These are phyloP conservation scores for Blastomyces gilchristii DNA, from an alignment of 2,329 filamentous ascomycete genomes.

Conservation along the genomic window DNA sequence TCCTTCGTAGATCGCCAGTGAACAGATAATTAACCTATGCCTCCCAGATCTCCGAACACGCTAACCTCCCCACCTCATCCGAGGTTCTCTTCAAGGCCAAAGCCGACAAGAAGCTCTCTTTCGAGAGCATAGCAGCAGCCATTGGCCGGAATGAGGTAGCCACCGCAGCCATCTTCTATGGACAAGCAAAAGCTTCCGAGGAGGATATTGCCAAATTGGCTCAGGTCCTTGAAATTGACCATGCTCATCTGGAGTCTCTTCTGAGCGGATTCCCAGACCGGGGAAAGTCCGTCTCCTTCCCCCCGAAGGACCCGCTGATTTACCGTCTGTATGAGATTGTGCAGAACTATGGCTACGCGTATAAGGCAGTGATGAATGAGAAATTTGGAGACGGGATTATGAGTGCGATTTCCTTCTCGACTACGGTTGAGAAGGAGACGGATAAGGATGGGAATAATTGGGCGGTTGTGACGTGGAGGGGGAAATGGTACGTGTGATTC, in stretches of 20 bases:
- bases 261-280: conserved; percentile 69
- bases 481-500: conserved; percentile 59
- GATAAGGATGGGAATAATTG: conserved; percentile 71
- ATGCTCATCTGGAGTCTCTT: conserved; percentile 48
- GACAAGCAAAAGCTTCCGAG: conserved; percentile 62
- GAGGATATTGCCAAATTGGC: conserved; percentile 62
- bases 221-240: conserved; percentile 51
- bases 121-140: conserved; percentile 63
- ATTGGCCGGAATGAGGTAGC: conserved; percentile 75
- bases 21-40: not conserved
- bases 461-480: conserved; percentile 73
- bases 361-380: conserved; percentile 91
- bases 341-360: conserved; percentile 93
- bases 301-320: conserved; percentile 73
- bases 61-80: conserved; percentile 60
- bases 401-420: conserved; percentile 87
- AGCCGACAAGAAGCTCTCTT: conserved; percentile 61
- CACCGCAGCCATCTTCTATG: conserved; percentile 82
- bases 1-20: not conserved
- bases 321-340: conserved; percentile 90
- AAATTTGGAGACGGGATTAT: conserved; percentile 93
- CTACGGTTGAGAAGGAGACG: conserved; percentile 86
- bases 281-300: conserved; percentile 69
- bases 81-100: conserved; percentile 72
- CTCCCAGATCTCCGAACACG: conserved; percentile 51